These are phyloP conservation scores for Colletotrichum gigasporum DNA, from an alignment of 2,329 filamentous ascomycete species.

Conservation along the genomic window DNA sequence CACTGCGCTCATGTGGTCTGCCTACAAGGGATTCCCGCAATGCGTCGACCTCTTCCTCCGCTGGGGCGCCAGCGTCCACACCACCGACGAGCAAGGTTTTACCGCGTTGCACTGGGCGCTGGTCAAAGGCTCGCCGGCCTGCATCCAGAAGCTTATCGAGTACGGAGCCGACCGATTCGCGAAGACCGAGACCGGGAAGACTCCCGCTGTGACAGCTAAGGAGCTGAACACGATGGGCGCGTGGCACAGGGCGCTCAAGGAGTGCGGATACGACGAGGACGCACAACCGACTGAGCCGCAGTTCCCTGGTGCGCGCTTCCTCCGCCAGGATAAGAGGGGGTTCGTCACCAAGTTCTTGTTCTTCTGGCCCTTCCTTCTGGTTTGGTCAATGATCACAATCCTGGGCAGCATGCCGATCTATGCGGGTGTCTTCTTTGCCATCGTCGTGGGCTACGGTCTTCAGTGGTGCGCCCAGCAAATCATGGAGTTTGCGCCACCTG, in stretches of 20 bases:
- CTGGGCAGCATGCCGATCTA: constrained; percentile 79
- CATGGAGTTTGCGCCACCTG: constrained; percentile 82
- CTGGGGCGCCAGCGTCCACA: constrained; percentile 95
- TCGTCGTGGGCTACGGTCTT: constrained; percentile 73
- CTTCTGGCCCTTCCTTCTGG: constrained; percentile 82
- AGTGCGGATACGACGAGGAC: constrained; percentile 85
- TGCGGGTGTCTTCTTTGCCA: constrained; percentile 76
- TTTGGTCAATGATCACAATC: constrained; percentile 77
- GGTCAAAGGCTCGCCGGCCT: constrained; percentile 89
- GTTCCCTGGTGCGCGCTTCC: constrained; percentile 77
- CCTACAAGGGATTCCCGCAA: constrained; percentile 94
- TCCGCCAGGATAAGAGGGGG: constrained; percentile 79
- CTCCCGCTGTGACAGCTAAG: constrained; percentile 82
- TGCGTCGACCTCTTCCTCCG: constrained; percentile 92
- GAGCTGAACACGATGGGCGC: constrained; percentile 88
- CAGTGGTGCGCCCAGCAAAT: constrained; percentile 83
- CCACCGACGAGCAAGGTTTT: constrained; percentile 90
- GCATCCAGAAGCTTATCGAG: constrained; percentile 93
- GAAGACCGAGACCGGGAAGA: constrained; percentile 89
- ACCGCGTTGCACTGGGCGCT: constrained; percentile 96
- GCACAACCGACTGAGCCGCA: constrained; percentile 75
- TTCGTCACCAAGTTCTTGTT: constrained; percentile 91
- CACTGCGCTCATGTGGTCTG: constrained; percentile 97
- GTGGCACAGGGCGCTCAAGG: constrained; percentile 84
- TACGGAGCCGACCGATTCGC: constrained; percentile 95